These are phyloP conservation scores for Cordyceps cicadae DNA, from an alignment of 2,329 filamentous ascomycete species.

Conservation along the genomic window DNA sequence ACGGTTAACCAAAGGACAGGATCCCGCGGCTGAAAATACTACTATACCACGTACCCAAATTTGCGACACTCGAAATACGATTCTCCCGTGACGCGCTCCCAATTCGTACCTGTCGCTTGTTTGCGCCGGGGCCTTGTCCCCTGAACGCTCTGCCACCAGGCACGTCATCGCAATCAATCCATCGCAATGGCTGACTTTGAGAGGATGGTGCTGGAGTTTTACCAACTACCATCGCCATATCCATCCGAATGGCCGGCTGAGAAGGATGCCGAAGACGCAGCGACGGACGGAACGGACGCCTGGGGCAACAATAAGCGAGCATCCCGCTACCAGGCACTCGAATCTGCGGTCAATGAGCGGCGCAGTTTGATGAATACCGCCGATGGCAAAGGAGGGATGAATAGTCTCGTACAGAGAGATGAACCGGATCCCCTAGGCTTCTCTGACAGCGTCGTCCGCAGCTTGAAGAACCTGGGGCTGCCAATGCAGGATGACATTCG, in stretches of 20 bases:
- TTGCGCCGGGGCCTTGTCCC: background rate
- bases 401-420: slow-evolving; percentile 78
- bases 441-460: slow-evolving; percentile 75
- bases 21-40: no score
- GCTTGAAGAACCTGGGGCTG: slow-evolving; percentile 67
- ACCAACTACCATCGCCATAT: slow-evolving; percentile 70
- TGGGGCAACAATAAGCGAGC: slow-evolving; percentile 51
- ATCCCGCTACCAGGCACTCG: slow-evolving; percentile 78
- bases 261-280: slow-evolving; percentile 61
- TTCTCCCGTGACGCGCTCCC: background rate
- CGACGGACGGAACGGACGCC: slow-evolving; percentile 46
- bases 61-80: background rate
- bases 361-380: slow-evolving; percentile 57
- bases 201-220: slow-evolving; percentile 75
- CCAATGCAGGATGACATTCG: slow-evolving; percentile 76
- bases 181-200: slow-evolving; percentile 60
- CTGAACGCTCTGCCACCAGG: slow-evolving; percentile 8
- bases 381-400: slow-evolving; percentile 57
- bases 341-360: slow-evolving; percentile 62
- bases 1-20: background rate
- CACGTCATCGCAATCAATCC: slow-evolving; percentile 4
- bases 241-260: slow-evolving; percentile 82
- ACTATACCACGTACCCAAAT: no score
- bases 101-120: background rate
- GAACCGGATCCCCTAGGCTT: slow-evolving; percentile 89